These are phyloP conservation scores for Bryoerythrophyllum caledonicum DNA, from an alignment of 225 moss, liverwort and hornwort species.

Conservation along the genomic window DNA sequence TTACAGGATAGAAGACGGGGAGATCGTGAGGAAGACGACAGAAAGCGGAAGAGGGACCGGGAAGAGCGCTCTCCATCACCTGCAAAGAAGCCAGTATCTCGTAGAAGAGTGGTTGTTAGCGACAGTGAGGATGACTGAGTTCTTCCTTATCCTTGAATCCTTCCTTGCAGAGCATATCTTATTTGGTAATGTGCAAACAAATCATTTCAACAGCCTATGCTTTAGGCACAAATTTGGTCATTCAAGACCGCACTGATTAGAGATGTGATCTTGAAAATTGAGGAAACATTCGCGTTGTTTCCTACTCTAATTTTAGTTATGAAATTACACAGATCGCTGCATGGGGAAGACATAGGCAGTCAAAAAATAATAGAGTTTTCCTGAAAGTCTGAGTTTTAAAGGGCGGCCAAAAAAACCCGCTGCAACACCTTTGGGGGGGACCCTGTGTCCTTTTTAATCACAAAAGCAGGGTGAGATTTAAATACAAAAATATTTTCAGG, in stretches of 20 bases:
- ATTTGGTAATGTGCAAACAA: constrained; percentile 2
- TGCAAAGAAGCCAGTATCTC: constrained; percentile 73
- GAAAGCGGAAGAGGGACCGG: constrained; percentile 66
- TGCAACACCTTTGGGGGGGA: no score
- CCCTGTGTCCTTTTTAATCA: no score
- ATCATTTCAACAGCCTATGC: constrained; percentile 3
- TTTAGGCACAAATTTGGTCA: constrained; percentile 1
- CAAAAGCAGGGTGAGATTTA: no score
- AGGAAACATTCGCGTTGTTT: no score
- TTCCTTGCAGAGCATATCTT: not conserved
- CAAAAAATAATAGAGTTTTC: no score
- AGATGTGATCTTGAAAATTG: no score
- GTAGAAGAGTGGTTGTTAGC: constrained; percentile 87
- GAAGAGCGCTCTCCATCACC: constrained; percentile 77
- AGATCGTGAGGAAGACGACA: constrained; percentile 78
- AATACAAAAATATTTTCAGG: no score
- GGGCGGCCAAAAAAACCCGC: no score
- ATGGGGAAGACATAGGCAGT: not conserved
- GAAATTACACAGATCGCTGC: no score
- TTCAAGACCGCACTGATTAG: no score
- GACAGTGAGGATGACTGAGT: constrained; percentile 82
- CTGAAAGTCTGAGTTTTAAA: no score
- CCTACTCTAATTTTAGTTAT: not conserved
- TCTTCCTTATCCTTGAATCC: not conserved
- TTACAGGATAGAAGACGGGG: constrained; percentile 73